A percentile compares a stretch with the other conserved stretches of the same genome.
Evolutionary conservation across 768 basidiomycete species (phyloP).

Genomic region (Cystobasidium onofrii): DNA sequence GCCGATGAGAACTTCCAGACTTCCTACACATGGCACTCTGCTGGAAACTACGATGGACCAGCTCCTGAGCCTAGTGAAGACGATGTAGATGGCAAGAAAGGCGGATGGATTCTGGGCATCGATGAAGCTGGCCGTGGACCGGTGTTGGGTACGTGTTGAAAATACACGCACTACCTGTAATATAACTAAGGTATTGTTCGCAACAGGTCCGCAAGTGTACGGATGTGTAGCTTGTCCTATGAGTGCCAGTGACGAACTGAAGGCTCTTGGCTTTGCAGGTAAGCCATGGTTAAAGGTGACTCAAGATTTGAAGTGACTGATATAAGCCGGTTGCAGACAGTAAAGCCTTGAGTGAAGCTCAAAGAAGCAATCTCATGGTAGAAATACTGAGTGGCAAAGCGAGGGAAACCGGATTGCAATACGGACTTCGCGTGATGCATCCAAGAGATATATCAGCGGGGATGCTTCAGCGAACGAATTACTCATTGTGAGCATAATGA

Average conservation of each 20-base stretch:
- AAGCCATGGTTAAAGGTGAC: constrained; percentile 30
- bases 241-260: constrained; percentile 63
- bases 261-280: constrained; percentile 86
- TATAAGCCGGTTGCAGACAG: constrained; percentile 59
- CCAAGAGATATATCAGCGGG: constrained; percentile 84
- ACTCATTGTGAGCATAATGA: constrained; percentile 54
- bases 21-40: constrained; percentile 43
- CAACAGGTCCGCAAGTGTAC: constrained; percentile 71
- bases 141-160: constrained; percentile 60
- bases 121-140: constrained; percentile 97
- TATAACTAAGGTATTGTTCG: background rate
- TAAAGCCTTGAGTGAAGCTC: constrained; percentile 70
- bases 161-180: background rate
- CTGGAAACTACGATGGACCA: background rate
- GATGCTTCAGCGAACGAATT: constrained; percentile 76
- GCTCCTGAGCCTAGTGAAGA: constrained; percentile 11
- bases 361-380: constrained; percentile 58
- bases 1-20: constrained; percentile 35
- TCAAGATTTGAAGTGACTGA: background rate
- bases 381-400: constrained; percentile 54
- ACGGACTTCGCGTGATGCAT: constrained; percentile 53
- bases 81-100: constrained; percentile 35
- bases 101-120: constrained; percentile 70
- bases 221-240: constrained; percentile 87
- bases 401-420: constrained; percentile 41